These are phyloP conservation scores for Orobanche coerulescens DNA, from an alignment of 257 asterid genomes.

Conservation along the genomic window DNA sequence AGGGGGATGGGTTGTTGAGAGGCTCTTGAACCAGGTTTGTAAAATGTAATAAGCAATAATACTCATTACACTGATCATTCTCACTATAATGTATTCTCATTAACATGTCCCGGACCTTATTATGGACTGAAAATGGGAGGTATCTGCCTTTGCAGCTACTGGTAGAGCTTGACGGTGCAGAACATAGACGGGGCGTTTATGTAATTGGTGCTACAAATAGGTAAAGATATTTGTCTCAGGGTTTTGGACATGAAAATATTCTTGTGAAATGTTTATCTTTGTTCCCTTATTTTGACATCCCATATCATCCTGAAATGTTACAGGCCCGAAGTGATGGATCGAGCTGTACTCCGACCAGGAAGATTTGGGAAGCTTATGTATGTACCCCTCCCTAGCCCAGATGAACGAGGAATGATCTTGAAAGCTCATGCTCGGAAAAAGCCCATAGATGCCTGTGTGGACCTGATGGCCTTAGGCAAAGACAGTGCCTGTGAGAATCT, in stretches of 20 bases:
- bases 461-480: constrained; percentile 62
- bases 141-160: constrained; percentile 50
- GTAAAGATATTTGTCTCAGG: constrained; percentile 25
- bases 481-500: constrained; percentile 49
- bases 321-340: constrained; percentile 87
- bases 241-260: background rate
- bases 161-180: constrained; percentile 82
- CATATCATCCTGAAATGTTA: constrained; percentile 15
- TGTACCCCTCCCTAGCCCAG: constrained; percentile 77
- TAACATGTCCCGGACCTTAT: background rate
- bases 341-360: constrained; percentile 77
- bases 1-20: constrained; percentile 79
- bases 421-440: constrained; percentile 58
- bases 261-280: constrained; percentile 2
- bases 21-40: constrained; percentile 63
- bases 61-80: background rate
- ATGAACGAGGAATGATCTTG: constrained; percentile 77
- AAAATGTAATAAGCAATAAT: background rate
- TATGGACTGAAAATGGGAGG: constrained; percentile 11
- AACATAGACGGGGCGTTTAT: constrained; percentile 59
- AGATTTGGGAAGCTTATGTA: constrained; percentile 69
- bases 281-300: constrained; percentile 5
- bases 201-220: constrained; percentile 94
- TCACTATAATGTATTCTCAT: background rate
- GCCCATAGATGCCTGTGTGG: constrained; percentile 49